Conservation (phyloP, 2,329 filamentous ascomycete species). For the Fusarium mundagurra region DNA sequence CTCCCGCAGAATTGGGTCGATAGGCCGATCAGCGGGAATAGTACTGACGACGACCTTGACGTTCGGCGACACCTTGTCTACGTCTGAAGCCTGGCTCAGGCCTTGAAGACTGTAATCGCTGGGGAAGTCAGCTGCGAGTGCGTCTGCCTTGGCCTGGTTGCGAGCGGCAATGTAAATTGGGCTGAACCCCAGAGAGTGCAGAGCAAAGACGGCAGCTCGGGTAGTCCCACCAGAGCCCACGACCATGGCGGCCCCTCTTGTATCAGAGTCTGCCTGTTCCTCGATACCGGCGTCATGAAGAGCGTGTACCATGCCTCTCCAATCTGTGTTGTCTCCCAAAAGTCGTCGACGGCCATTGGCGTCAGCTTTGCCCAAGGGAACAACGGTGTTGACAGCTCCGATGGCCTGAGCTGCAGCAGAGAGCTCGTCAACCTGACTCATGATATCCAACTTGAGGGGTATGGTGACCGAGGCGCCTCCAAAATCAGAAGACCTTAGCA, state of each 20-base stretch:
- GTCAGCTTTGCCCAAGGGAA: constrained; percentile 61
- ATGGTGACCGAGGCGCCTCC: constrained; percentile 97
- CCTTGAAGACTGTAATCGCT: constrained; percentile 74
- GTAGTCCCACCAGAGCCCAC: constrained; percentile 93
- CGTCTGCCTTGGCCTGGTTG: constrained; percentile 72
- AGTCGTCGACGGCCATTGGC: constrained; percentile 63
- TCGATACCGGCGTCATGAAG: constrained; percentile 75
- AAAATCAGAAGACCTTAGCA: constrained; percentile 78
- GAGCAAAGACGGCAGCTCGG: constrained; percentile 87
- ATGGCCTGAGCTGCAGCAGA: constrained; percentile 83
- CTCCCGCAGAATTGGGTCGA: constrained; percentile 76
- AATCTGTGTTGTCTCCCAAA: constrained; percentile 93
- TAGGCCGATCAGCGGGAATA: constrained; percentile 86
- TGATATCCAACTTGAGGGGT: constrained; percentile 90
- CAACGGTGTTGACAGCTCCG: constrained; percentile 94
- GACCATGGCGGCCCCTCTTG: constrained; percentile 81
- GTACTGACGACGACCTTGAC: constrained; percentile 82
- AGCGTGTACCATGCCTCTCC: constrained; percentile 87
- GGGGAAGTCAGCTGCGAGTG: constrained; percentile 78
- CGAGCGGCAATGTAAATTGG: constrained; percentile 91
- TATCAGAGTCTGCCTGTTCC: constrained; percentile 45
- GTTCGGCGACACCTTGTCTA: constrained; percentile 61
- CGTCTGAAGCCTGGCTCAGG: constrained; percentile 61
- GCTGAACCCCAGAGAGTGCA: constrained; percentile 83
- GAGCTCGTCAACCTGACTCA: constrained; percentile 81